Base-by-base conservation (phyloP, 2,329 filamentous ascomycete genomes). In the Claviceps quebecensis region DNA sequence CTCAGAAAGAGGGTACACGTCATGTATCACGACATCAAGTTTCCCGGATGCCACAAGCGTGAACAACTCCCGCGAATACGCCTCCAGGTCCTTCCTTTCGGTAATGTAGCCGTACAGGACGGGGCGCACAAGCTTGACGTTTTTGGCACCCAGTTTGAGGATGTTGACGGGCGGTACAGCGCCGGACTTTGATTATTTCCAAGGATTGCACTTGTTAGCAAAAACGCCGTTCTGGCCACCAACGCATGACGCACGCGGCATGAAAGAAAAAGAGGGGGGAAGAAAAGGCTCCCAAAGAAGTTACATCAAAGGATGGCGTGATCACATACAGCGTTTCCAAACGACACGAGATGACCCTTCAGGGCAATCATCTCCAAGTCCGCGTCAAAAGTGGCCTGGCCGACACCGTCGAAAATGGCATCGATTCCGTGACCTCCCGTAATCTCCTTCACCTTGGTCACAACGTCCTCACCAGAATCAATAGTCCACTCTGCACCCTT, bases 371-470 rank as follows among this genome's bases (percentile, higher is more conserved):
- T 77, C 56, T 89, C 80, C 56, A 95, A 65, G 60, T 83, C 84
- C 19, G 78, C 74, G 58, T 95, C 87, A 69, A 93, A 95, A 0
- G 90, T 95, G 47, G 76, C 75, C 70, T 87, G 87, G 13, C 89
- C 90, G 2, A 95, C 87, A 5, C 86, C 86, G 63, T 95, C 89
- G 63, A 88, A 94, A 29, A 95, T 84, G 9, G 83, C 87, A 56
- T 80, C 77, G 2, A 84, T 82, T 7, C 90, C 90, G 54, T 80
- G 70, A 0, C 84, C 84, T 2, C 73, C 77, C 0, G 88, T 95
- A 47, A 87, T 80, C 63, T 85, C 76, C 59, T 75, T 71, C 5
- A 87, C 81, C 62, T 77, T 73, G 39, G 65, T 67, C 52, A 77
- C 76, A 23, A 84, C 70, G 55, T 76, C 73, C 47, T 83, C 80